These are phyloP conservation scores for Graphiopsis chlorocephala DNA, from an alignment of 2,329 filamentous ascomycete species.

Conservation along the genomic window DNA sequence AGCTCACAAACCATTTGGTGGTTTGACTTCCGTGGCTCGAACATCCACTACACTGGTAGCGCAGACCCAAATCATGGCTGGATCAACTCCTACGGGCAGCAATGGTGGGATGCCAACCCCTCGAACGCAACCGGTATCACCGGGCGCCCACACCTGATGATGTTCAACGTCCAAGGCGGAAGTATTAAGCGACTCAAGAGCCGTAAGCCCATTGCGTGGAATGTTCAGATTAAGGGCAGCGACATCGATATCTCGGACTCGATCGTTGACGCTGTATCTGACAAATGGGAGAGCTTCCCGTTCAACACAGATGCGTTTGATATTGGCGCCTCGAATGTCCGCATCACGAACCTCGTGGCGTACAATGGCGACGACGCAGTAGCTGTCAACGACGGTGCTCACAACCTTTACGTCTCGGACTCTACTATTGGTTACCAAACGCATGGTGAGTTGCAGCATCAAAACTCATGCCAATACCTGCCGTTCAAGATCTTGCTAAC, in stretches of 20 bases:
- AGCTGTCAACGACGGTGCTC: slow-evolving; percentile 39
- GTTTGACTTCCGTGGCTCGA: slow-evolving; percentile 38
- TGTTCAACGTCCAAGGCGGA: slow-evolving; percentile 38
- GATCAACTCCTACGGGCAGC: slow-evolving; percentile 47
- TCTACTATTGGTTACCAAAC: slow-evolving; percentile 45
- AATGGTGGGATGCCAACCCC: slow-evolving; percentile 47
- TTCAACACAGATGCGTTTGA: slow-evolving; percentile 44
- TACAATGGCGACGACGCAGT: slow-evolving; percentile 48
- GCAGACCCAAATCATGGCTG: slow-evolving; percentile 40
- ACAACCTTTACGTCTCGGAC: slow-evolving; percentile 40
- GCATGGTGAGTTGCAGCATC: slow-evolving; percentile 40
- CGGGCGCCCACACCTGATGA: slow-evolving; percentile 43
- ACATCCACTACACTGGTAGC: slow-evolving; percentile 36
- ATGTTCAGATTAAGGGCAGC: slow-evolving; percentile 39
- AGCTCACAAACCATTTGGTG: slow-evolving; percentile 37
- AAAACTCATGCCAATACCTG: slow-evolving; percentile 34
- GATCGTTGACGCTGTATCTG: slow-evolving; percentile 38
- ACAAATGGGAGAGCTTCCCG: slow-evolving; percentile 38
- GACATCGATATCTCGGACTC: slow-evolving; percentile 42
- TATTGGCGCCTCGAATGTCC: slow-evolving; percentile 33
- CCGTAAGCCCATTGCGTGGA: slow-evolving; percentile 46
- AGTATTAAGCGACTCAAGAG: slow-evolving; percentile 42
- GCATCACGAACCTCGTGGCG: slow-evolving; percentile 32
- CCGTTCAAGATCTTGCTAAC: slow-evolving; percentile 36
- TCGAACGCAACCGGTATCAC: slow-evolving; percentile 39